Conservation (phyloP, 371 early-diverging fungal genomes). For the Parasitella parasitica region DNA sequence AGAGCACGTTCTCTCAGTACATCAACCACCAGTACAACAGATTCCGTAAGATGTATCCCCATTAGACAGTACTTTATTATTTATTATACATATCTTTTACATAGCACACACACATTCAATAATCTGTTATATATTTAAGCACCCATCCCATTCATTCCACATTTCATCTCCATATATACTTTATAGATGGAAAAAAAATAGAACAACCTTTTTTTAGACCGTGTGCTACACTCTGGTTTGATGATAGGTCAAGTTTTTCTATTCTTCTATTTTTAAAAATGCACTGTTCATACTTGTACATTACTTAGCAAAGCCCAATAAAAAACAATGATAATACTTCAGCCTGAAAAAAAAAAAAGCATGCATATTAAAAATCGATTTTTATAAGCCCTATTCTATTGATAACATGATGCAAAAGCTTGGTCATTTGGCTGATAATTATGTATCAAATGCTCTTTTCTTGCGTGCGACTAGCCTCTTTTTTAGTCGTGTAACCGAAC, state of each 20-base stretch:
- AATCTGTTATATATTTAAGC: not conserved
- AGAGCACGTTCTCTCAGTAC: conserved; percentile 49
- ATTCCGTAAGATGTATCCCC: conserved; percentile 24
- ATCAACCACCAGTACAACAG: conserved; percentile 32
- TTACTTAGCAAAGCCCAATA: not conserved
- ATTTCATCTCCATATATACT: not conserved
- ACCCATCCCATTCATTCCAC: not conserved
- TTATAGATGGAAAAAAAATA: conserved; percentile 1
- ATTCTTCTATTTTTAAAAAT: not conserved
- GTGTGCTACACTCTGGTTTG: not conserved
- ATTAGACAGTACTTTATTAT: not conserved
- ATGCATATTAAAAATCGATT: not conserved
- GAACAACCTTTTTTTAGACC: not conserved
- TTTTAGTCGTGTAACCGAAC: no score
- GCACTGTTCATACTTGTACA: not conserved
- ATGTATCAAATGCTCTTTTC: no score
- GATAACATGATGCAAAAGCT: not conserved
- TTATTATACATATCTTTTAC: not conserved
- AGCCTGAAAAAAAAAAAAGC: not conserved
- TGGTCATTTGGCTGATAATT: no score
- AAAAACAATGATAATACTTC: not conserved
- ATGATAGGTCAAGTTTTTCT: not conserved
- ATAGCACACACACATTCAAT: not conserved
- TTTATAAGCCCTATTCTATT: not conserved
- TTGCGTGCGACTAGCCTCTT: no score